phyloP scores from a whole-genome alignment of 2,329 filamentous ascomycete species.

The Chaetomium olivaceum region DNA sequence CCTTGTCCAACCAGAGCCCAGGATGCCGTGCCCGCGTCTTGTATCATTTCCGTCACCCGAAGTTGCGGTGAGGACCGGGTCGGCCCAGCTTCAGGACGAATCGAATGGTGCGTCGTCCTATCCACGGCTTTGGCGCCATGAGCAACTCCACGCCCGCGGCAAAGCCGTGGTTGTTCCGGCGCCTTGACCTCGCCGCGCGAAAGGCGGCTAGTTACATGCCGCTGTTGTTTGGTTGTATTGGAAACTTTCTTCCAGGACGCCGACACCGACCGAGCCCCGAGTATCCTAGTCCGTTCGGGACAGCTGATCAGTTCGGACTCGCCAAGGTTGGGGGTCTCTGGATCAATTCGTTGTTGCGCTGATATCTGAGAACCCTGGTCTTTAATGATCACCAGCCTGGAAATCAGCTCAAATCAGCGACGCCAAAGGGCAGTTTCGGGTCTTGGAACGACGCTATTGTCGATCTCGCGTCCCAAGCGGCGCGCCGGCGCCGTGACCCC shows the following conservation, averaged over 20 bases:
- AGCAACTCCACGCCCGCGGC: background rate
- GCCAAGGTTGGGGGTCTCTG: constrained; percentile 8
- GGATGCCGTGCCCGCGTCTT: constrained; percentile 11
- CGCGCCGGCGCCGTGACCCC: constrained; percentile 17
- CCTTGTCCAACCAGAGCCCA: constrained; percentile 16
- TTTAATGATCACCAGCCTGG: background rate
- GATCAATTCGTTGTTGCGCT: background rate
- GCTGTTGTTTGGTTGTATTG: background rate
- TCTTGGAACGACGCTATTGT: constrained; percentile 8
- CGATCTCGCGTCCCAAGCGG: constrained; percentile 14
- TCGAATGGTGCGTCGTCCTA: background rate
- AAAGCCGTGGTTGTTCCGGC: background rate
- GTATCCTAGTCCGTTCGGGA: background rate
- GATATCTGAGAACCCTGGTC: background rate
- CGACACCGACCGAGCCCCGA: background rate
- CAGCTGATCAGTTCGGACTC: constrained; percentile 9
- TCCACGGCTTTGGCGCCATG: background rate
- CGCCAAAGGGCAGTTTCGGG: background rate
- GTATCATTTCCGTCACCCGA: constrained; percentile 17
- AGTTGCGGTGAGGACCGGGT: constrained; percentile 31
- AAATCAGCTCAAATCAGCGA: constrained; percentile 3
- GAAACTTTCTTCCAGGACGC: background rate
- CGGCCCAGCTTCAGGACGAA: background rate
- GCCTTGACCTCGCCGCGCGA: constrained; percentile 10
- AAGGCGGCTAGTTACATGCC: background rate